Conservation (phyloP, 1,139 yeast species). For the Suhomyces anneliseae region DNA sequence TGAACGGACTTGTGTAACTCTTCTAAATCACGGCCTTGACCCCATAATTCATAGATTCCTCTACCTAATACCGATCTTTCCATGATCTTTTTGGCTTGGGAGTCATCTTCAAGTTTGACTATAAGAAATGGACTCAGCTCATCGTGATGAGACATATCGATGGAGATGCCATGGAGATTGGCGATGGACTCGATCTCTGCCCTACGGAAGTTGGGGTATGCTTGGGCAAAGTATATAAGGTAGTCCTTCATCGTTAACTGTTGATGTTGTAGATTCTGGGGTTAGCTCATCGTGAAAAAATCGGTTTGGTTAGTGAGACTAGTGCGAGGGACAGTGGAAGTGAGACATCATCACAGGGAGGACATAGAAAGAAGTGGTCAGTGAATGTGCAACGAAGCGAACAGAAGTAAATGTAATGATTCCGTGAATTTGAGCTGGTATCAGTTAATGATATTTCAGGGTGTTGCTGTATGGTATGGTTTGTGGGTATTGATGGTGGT, state of each 20-base stretch:
- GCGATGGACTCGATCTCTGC: conserved; percentile 90
- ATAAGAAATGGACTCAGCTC: conserved; percentile 68
- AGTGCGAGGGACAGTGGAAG: background rate
- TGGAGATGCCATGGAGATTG: conserved; percentile 49
- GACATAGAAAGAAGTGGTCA: no score
- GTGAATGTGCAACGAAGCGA: no score
- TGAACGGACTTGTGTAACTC: conserved; percentile 59
- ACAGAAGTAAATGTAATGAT: no score
- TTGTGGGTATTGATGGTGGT: no score
- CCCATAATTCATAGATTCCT: conserved; percentile 87
- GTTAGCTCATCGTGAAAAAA: background rate
- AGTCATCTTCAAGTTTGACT: conserved; percentile 62
- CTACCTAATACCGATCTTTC: conserved; percentile 67
- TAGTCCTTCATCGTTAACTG: conserved; percentile 51
- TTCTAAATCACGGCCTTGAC: conserved; percentile 58
- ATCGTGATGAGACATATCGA: conserved; percentile 63
- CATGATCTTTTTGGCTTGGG: conserved; percentile 65
- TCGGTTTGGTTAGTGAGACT: background rate
- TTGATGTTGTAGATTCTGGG: background rate
- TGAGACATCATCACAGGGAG: no score
- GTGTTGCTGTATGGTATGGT: no score
- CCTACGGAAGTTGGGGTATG: conserved; percentile 71
- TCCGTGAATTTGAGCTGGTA: no score
- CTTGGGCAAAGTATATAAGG: conserved; percentile 79
- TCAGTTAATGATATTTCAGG: no score